Evolutionary conservation across 2,329 filamentous ascomycete genomes (phyloP), one percentile per base, ranked within the genome.

Genomic region (Fusarium concolor): DNA sequence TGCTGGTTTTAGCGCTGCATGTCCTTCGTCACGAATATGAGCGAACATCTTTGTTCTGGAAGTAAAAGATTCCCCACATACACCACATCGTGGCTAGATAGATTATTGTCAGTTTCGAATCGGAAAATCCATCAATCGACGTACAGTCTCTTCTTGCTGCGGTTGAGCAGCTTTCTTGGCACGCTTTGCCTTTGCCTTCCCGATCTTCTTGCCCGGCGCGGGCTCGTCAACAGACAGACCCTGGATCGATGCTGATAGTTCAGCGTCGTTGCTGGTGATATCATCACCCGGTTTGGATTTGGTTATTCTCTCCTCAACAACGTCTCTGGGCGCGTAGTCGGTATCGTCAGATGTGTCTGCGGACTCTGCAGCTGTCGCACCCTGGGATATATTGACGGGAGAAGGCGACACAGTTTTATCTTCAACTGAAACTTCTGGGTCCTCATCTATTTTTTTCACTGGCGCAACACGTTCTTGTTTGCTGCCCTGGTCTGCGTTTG

Each of bases 31-130:
- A 65, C 88, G 87, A 59, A 96, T 84, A 77, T 96, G 93, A 52
- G 86, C 82, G 76, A 95, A 95, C 18, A 96, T 79, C 68, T 88
- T 89, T 8, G 87, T 91, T 70, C 89, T 90, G 2, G 90, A 93
- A 1, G 86, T 67, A 56, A 87, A 88, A 2, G 60, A 66, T 58
- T 79, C 78, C 4, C 78, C 75, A 68, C 86, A 88, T 17, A 81
- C 76, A 26, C 77, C 74, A 69, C 85, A 87, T 56, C 68, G 78
- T 54, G 84, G 77, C 78, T 82, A 33, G 51, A 28, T 9, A 26
- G 26, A 24, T 24, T 33, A 20, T 47, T 28, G 28, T 43, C 20
- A 29, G 45, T 65, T 55, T 65, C 39, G 11, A 37, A n/a, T 22
- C 20, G 41, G 10, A 10, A 28, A 17, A 42, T 22, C 29, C 3